Evolutionary conservation across 306 rosid species (phyloP).

Genomic region (Prunus mongolica): DNA sequence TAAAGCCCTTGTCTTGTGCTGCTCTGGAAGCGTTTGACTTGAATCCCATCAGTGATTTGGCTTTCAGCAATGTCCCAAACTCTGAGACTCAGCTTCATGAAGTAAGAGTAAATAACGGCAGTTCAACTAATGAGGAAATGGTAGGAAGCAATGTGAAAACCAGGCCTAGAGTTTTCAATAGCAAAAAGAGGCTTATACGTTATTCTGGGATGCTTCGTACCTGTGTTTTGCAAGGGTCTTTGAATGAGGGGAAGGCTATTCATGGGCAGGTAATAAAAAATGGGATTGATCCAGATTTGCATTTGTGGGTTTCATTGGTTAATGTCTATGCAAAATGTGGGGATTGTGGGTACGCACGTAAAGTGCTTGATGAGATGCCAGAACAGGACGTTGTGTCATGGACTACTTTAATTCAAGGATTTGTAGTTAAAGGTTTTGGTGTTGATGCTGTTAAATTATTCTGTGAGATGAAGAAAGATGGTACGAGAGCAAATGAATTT

Average conservation of each 20-base stretch:
- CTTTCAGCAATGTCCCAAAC: background rate
- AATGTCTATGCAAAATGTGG: conserved; percentile 40
- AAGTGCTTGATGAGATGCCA: conserved; percentile 40
- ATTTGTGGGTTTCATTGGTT: conserved; percentile 41
- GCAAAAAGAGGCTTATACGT: conserved; percentile 22
- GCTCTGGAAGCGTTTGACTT: background rate
- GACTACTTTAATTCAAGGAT: conserved; percentile 38
- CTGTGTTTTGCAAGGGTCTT: conserved; percentile 26
- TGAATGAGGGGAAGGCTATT: conserved; percentile 31
- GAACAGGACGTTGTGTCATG: conserved; percentile 41
- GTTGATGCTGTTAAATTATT: conserved; percentile 16
- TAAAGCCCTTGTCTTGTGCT: conserved; percentile 2
- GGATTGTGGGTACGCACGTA: conserved; percentile 15
- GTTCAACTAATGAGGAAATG: background rate
- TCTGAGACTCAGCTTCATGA: background rate
- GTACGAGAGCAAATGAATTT: conserved; percentile 34
- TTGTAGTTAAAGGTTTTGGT: conserved; percentile 24
- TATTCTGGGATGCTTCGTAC: conserved; percentile 28
- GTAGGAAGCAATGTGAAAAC: conserved; percentile 11
- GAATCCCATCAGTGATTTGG: conserved; percentile 4
- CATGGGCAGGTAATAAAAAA: conserved; percentile 34
- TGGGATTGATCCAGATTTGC: conserved; percentile 31
- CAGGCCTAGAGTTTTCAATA: background rate
- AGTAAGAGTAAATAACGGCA: background rate
- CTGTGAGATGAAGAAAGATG: conserved; percentile 40